Percentiles rank a stretch among this genome's conserved stretches.
Conservation (phyloP, 1,284 basidiomycete genomes). For the Microbotryum intermedium region DNA sequence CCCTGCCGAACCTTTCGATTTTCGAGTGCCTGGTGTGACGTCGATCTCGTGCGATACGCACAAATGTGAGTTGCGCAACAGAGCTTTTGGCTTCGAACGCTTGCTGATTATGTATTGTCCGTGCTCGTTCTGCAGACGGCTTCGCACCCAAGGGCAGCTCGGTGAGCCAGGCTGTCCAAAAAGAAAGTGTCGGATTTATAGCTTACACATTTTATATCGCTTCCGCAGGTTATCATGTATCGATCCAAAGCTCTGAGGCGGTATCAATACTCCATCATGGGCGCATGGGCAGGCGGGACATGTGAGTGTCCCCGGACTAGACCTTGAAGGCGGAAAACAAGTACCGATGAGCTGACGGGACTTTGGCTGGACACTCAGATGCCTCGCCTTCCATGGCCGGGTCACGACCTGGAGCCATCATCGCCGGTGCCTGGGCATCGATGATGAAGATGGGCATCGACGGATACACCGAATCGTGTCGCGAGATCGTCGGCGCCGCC, state of each 20-base stretch:
- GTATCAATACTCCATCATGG: constrained; percentile 75
- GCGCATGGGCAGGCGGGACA: constrained; percentile 60
- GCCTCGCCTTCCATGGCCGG: constrained; percentile 79
- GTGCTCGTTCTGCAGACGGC: constrained; percentile 46
- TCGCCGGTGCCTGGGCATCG: constrained; percentile 93
- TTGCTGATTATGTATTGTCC: constrained; percentile 32
- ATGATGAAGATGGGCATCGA: constrained; percentile 84
- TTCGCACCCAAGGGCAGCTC: constrained; percentile 61
- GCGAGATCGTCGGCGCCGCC: constrained; percentile 66
- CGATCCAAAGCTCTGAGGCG: constrained; percentile 49
- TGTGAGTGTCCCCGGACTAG: constrained; percentile 38
- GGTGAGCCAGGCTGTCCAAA: constrained; percentile 32
- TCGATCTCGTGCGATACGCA: constrained; percentile 59
- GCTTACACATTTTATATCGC: too few species aligned
- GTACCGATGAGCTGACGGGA: constrained; percentile 12
- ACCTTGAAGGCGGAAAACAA: too few species aligned
- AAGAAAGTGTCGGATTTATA: too few species aligned
- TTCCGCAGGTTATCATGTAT: constrained; percentile 65
- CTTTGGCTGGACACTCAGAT: constrained; percentile 57
- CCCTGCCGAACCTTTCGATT: constrained; percentile 61
- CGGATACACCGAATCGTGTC: constrained; percentile 88
- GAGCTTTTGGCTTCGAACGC: neutral
- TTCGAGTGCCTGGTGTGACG: constrained; percentile 79
- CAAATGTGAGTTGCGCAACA: constrained; percentile 49
- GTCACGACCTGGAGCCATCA: constrained; percentile 78